Evolutionary conservation across 1,139 yeast species (phyloP), one percentile per base, ranked within the genome.

Genomic region (Scheffersomyces lignicola): DNA sequence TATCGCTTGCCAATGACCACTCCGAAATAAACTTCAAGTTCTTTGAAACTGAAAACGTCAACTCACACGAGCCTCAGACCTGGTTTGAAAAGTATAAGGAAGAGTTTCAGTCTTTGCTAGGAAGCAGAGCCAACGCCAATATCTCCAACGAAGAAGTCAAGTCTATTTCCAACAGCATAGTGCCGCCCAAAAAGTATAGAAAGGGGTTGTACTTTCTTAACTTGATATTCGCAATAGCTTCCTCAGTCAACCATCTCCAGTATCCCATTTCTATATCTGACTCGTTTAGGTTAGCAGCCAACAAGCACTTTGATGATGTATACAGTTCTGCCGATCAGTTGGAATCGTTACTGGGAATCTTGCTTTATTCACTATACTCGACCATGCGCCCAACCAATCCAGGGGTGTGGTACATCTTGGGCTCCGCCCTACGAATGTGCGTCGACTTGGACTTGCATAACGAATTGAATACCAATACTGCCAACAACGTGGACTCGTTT

Each of bases 351-450:
- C 90, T 85, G 51, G 92, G 90, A 0, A 65, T 86, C 12, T 54
- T 89, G 20, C 62, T 87, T 15, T 62, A 83, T 28, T 78, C 94
- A 0, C 54, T 81, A 4, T 89, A 84, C 52, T 80, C 95, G 2
- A 71, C 78, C 16, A 70, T 83, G 89, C 65, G 88, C 43, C 89
- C 90, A 0, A 76, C 84, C 1, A 77, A 79, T 4, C 96, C 96
- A 0, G 94, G 96, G 2, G 87, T 87, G n/a, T 89, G 97, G 97
- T 87, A 87, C 51, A 78, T 86, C 1, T 65, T 87, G 42, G 96
- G 96, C 0, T 77, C 87, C 5, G 92, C 92, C 0, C 58, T 87
- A 33, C 69, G 96, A 38, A 59, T 87, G 35, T 82, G 94, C 47
- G 86, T 88, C 17, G 96, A 88, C 56, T 59, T 89, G 41, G 96